Base-by-base conservation (phyloP, 305 asterid genomes). In the Caryopteris hybrid region DNA sequence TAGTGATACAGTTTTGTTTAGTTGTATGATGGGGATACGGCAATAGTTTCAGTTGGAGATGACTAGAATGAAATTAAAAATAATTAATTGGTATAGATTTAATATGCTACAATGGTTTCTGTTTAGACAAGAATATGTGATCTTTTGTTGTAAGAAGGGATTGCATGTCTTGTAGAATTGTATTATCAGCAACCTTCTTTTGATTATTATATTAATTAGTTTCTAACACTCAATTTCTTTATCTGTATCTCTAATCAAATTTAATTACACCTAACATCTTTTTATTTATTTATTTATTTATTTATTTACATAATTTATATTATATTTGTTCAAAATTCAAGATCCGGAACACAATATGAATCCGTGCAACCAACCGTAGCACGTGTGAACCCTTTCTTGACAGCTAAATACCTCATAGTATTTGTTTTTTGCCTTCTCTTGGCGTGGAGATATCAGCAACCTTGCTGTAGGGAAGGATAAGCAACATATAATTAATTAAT, bases 31-130 rank as follows among this genome's bases (percentile, higher is more conserved):
- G 48, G 48, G 22, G 66, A 61, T 61, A 23, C 22, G 13, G 13
- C 56, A 63, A 5, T 65, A 34, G 61, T 51, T 50, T 48, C 48
- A 14, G 43, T 29, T 64, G 69, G 59, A 47, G 20, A 64, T 21
- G 6, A 34, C 59, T 16, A 34, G 29, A 64, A 11, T 64, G 21
- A 50, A 6, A 47, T 0, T 25, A 51, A 34, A n/a, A 31, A 29
- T 55, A n/a, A n/a, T n/a, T n/a, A n/a, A n/a, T n/a, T n/a, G 8
- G 6, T n/a, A 2, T 41, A 41, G 12, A 52, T 16, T 52, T 22
- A 8, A 52, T 23, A 4, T 47, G 7, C 14, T 46, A 7, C 11
- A 46, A 2, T n/a, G 11, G 1, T 50, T 3, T 50, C 3, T 51
- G 14, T 21, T 23, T 34, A n/a, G 6, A 29, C 16, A 23, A 25